phyloP scores from a whole-genome alignment of 139 green algal species.

The Coelastrella sp. region DNA sequence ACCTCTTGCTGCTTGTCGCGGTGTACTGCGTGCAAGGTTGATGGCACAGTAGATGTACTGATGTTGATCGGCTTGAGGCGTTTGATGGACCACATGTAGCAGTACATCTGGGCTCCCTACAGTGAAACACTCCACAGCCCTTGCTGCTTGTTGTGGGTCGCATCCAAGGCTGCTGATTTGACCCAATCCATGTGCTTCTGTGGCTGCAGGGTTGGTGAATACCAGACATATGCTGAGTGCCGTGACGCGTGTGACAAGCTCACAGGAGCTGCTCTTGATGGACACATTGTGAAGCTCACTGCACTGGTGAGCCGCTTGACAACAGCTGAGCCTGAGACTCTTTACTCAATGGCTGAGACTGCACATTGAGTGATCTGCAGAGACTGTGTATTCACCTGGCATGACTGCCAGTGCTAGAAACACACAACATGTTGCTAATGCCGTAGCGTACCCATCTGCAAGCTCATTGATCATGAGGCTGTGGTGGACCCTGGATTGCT shows the following conservation, averaged over 20 bases:
- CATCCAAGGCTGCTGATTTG: neutral
- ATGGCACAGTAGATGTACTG: neutral
- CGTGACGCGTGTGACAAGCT: constrained; percentile 39
- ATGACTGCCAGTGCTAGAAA: neutral
- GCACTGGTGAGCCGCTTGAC: neutral
- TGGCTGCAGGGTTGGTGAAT: constrained; percentile 31
- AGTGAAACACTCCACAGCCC: too few species aligned
- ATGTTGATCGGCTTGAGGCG: neutral
- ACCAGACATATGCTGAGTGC: constrained; percentile 10
- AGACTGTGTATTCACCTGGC: neutral
- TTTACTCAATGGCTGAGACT: neutral
- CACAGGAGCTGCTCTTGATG: constrained; percentile 14
- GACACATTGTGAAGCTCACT: constrained; percentile 28
- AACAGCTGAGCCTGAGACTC: too few species aligned
- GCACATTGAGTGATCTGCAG: neutral
- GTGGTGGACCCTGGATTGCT: too few species aligned
- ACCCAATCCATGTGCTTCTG: neutral
- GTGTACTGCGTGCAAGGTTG: too few species aligned
- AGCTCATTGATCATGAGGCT: too few species aligned
- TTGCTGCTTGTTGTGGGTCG: neutral
- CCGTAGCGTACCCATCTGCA: too few species aligned
- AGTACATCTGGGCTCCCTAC: too few species aligned
- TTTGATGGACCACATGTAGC: too few species aligned
- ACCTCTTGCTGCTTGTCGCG: too few species aligned
- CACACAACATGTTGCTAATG: neutral